Base-by-base conservation (phyloP, 768 basidiomycete genomes). In the Lepiota subincarnata region DNA sequence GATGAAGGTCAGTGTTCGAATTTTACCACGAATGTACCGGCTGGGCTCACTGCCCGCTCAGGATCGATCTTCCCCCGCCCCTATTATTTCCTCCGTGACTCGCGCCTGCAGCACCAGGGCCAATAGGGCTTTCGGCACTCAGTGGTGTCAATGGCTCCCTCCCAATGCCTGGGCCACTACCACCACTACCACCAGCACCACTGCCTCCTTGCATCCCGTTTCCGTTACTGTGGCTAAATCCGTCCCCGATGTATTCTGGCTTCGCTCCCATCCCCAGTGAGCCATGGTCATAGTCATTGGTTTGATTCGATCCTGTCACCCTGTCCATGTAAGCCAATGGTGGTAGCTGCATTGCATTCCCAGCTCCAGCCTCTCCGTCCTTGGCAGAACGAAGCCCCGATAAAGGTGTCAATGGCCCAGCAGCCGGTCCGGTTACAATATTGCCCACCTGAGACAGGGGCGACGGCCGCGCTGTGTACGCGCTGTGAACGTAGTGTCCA, bases 241-340 rank as follows among this genome's bases (percentile, higher is more conserved):
- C 40, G 18, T 22, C 51, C 42, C 28, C 34, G 20, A 19, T 7
- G 31, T 31, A 31, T 31, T 31, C 31, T 31, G 31, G 31, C 31
- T 31, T 31, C 31, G 7, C 31, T 31, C 31, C 31, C 31, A 8
- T 34, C 34, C 45, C 45, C 16, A 47, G 31, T 19, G 36, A 26
- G 4, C 43, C 20, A 53, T 16, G 12, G 19, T 38, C 18, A 34
- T 28, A 11, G 11, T 16, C 39, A 31, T 22, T 28, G 47, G 13
- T 47, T 13, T 35, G 22, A 37, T 19, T 46, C 3, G 50, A 51
- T 14, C 36, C 43, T 14, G 48, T 38, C 8, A 54, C 6, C 18
- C 53, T 45, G 20, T 54, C 53, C 53, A 54, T 54, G 42, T 54
- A 42, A 5, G 53, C 37, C 45, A 54, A 22, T n/a, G 53, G 53